Base-by-base conservation (phyloP, 2,329 filamentous ascomycete species). In the Volutella citrinella region DNA sequence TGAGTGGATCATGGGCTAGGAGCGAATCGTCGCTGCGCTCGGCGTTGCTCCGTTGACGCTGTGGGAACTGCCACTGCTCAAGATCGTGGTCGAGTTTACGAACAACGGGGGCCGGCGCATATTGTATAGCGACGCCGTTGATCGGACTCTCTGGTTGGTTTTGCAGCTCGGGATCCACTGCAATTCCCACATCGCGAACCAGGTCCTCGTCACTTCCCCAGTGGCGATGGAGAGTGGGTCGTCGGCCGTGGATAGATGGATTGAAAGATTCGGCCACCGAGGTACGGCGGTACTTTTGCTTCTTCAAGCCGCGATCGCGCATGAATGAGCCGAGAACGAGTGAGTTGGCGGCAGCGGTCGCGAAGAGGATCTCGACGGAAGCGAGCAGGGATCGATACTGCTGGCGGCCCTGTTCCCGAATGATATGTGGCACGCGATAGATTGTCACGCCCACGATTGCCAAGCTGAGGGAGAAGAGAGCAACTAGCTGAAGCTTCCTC, bases 161-260 rank as follows among this genome's bases (percentile, higher is more conserved):
- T 19, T 72, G 68, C 13, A 81, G 55, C 34, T 74, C 68, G 2
- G 69, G 69, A 23, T 74, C 68, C 5, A 80, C 72, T 10, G 84
- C 77, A 23, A 91, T 78, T 7, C 91, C 90, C 5, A 95, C 54
- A 40, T 82, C 86, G 31, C 84, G 73, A 5, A 94, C 88, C 2
- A 97, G 75, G 56, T 97, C 88, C 54, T 94, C 89, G 51, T 97
- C 91, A 49, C 88, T 95, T 26, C 87, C 89, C 82, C 86, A 91
- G 36, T 86, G 78, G 30, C 78, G 76, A 40, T 81, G 65, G 27
- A 82, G 42, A 10, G 72, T 70, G 44, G 67, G 73, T 43, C 72
- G 66, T 42, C 60, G 66, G 13, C 62, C 51, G 25, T 51, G 49
- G 34, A 51, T 53, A 10, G 52, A 40, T 11, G 57, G 69, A 30